phyloP scores from a whole-genome alignment of 1,139 yeast species.

The Lodderomyces oxycetoniae region DNA sequence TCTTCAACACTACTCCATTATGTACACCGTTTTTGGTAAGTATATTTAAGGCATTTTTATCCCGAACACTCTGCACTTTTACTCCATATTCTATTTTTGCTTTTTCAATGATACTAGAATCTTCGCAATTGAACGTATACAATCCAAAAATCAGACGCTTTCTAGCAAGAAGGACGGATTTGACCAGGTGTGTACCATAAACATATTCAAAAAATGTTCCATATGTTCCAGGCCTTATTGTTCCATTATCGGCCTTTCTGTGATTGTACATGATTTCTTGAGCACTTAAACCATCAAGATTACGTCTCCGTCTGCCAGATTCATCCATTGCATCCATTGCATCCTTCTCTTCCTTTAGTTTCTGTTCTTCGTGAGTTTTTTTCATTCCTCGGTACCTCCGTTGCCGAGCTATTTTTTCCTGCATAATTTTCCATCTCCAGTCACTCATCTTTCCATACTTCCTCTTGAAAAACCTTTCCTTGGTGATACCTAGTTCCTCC shows the following conservation, averaged over 20 bases:
- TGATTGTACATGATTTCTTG: conserved; percentile 2
- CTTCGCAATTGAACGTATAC: conserved; percentile 42
- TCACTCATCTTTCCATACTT: conserved; percentile 34
- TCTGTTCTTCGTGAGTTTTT: conserved; percentile 13
- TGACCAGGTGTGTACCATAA: conserved; percentile 73
- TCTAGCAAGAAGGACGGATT: conserved; percentile 59
- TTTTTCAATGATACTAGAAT: conserved; percentile 31
- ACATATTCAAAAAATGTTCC: conserved; percentile 59
- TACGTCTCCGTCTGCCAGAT: neutral
- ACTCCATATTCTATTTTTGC: conserved; percentile 44
- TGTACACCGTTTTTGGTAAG: conserved; percentile 71
- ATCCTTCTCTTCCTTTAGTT: conserved; percentile 7
- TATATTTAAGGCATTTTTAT: conserved; percentile 55
- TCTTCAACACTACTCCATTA: conserved; percentile 73
- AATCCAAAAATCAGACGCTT: conserved; percentile 55
- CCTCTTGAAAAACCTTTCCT: conserved; percentile 39
- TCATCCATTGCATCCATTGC: neutral
- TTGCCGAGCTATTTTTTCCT: conserved; percentile 37
- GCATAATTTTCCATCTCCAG: conserved; percentile 25
- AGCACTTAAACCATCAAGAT: conserved; percentile 2
- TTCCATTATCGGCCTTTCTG: neutral
- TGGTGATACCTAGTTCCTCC: conserved; percentile 34
- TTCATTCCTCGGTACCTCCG: conserved; percentile 22
- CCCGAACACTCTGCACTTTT: conserved; percentile 36
- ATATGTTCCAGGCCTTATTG: neutral